Base-by-base conservation (phyloP, 345 rosid species). In the Hirschfeldia incana region DNA sequence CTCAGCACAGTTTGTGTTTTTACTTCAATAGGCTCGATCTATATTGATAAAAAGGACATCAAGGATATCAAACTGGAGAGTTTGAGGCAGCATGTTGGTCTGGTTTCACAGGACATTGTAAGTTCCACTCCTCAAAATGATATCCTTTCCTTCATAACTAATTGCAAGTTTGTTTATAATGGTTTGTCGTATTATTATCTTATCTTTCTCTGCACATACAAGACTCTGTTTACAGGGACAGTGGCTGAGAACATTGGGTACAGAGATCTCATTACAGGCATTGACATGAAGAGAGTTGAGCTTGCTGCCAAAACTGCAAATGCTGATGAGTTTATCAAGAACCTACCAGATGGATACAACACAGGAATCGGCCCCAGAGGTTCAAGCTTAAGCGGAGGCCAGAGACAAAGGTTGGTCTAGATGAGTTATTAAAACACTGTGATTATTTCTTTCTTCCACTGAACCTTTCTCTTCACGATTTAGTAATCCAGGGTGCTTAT, bases 31-130 rank as follows among this genome's bases (percentile, higher is more conserved):
- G 98, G 98, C 51, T 84, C 82, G 63, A 88, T 92, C 63, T 86
- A 76, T 77, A 49, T 94, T 15, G 98, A 94, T 82, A 82, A 90
- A 72, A 85, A 84, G 61, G 77, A 94, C 70, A 85, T 92, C 49
- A 82, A 86, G 76, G 76, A 81, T 74, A 84, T 94, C 65, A 83
- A 74, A 33, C 76, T 94, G 81, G 88, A 84, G 15, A 89, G 90
- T 82, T 86, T 92, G 86, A 92, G 98, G 87, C 84, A 86, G 72
- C 91, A 91, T 85, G 83, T 94, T 75, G 89, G 97, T 83, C 85
- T 95, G 26, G 99, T 95, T 85, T 95, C 99, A 71, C 99, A 95
- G 82, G 98, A 95, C 84, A 88, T 80, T 71, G 98, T 92, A 77
- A 88, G 93, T 82, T 17, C 26, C 66, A 42, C 27, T 59, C 58